phyloP scores from a whole-genome alignment of 2,329 filamentous ascomycete species.

The Emergomyces pasteurianus region DNA sequence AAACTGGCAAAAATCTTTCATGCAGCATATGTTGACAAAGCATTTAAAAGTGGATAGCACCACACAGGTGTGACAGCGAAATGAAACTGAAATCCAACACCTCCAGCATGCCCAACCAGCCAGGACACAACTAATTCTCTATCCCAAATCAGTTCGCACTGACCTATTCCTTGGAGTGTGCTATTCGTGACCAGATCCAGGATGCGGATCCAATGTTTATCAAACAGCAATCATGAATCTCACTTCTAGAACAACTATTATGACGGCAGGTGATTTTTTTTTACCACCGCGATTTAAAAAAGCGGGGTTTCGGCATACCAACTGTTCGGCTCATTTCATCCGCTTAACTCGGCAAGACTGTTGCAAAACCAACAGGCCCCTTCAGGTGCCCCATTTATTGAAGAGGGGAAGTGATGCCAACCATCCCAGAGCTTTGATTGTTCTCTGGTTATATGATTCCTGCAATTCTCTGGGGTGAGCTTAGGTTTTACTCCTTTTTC shows the following conservation, averaged over 20 bases:
- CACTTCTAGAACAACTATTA: background rate
- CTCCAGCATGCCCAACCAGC: no score
- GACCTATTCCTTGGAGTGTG: no score
- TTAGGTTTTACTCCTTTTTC: background rate
- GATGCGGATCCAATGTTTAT: no score
- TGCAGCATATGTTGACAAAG: no score
- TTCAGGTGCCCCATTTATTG: background rate
- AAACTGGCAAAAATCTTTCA: no score
- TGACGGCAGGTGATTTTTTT: background rate
- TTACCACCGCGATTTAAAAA: no score
- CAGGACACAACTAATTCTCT: no score
- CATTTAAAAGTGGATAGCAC: no score
- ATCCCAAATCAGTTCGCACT: no score
- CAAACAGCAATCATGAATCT: no score
- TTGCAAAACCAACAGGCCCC: background rate
- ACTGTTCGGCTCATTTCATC: background rate
- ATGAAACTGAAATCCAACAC: no score
- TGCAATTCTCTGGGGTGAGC: background rate
- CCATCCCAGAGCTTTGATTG: background rate
- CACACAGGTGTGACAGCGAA: no score
- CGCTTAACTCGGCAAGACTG: background rate
- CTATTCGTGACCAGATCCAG: background rate
- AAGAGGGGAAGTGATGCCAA: background rate
- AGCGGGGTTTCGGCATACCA: background rate
- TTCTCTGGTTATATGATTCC: background rate